These are phyloP conservation scores for Mycena polygramma DNA, from an alignment of 768 basidiomycete genomes.

Conservation along the genomic window DNA sequence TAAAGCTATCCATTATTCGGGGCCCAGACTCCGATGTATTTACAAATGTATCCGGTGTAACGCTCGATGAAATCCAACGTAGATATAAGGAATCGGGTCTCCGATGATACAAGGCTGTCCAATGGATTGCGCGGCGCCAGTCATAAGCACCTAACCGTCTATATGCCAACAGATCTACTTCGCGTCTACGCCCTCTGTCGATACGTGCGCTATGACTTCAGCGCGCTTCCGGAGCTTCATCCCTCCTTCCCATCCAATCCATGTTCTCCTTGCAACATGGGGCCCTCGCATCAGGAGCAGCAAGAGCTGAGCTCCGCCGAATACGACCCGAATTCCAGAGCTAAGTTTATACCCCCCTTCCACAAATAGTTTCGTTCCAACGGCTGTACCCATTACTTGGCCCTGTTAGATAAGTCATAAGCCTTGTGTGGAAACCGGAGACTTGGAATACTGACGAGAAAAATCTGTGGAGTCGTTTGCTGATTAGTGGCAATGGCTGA, in stretches of 20 bases:
- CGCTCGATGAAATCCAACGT: no score
- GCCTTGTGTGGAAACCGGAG: neutral
- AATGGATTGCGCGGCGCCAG: no score
- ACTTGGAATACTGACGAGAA: constrained; percentile 23
- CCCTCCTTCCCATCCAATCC: constrained; percentile 57
- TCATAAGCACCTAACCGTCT: no score
- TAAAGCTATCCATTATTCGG: no score
- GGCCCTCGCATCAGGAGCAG: constrained; percentile 66
- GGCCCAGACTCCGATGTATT: no score
- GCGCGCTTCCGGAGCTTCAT: constrained; percentile 20
- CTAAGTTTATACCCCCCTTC: constrained; percentile 65
- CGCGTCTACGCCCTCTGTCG: neutral
- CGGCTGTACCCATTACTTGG: constrained; percentile 71
- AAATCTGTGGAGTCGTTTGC: constrained; percentile 21
- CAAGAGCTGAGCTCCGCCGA: constrained; percentile 56
- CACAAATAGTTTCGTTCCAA: constrained; percentile 66
- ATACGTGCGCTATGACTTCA: neutral
- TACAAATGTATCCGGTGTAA: no score
- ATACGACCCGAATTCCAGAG: constrained; percentile 59
- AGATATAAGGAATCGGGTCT: no score
- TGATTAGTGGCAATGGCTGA: no score
- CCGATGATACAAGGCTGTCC: no score
- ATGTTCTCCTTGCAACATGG: constrained; percentile 49
- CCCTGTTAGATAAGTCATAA: constrained; percentile 44
- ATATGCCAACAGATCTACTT: neutral